Percentiles rank a stretch among this genome's conserved stretches.
Conservation (phyloP, 73 alveolate species). For the Blepharisma japonicum region DNA sequence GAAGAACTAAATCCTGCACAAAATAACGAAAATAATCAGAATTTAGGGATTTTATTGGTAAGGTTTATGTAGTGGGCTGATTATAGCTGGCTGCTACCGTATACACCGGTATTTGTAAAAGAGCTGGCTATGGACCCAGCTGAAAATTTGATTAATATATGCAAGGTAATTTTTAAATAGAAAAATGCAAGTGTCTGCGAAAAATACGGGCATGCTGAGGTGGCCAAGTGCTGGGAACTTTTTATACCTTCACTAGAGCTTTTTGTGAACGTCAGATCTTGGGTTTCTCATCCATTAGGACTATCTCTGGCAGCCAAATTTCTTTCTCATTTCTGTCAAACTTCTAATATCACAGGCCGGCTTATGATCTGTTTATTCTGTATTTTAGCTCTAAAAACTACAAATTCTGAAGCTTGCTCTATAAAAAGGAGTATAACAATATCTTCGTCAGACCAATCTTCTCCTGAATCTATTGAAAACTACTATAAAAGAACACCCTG, state of each 20-base stretch:
- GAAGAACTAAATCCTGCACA: background rate
- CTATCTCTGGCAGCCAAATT: background rate
- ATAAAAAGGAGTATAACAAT: background rate
- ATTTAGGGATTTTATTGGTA: background rate
- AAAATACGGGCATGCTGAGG: background rate
- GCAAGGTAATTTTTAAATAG: background rate
- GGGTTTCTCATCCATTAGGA: constrained; percentile 10
- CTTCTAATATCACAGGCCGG: background rate
- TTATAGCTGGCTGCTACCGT: background rate
- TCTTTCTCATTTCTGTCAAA: background rate
- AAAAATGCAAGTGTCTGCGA: constrained; percentile 21
- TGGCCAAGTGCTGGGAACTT: background rate
- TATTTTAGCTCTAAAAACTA: background rate
- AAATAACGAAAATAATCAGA: background rate
- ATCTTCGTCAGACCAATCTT: background rate
- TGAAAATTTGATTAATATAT: background rate
- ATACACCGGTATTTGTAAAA: background rate
- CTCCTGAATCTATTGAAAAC: background rate
- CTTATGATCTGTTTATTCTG: background rate
- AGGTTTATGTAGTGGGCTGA: background rate
- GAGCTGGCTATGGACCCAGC: background rate
- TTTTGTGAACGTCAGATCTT: background rate
- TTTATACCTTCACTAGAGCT: constrained; percentile 7
- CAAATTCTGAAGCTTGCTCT: background rate
- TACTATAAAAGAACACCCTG: no score